Percentiles rank a stretch among this genome's conserved stretches.
Conservation (phyloP, 805 yeast genomes). For the Ogataea chonburiensis region DNA sequence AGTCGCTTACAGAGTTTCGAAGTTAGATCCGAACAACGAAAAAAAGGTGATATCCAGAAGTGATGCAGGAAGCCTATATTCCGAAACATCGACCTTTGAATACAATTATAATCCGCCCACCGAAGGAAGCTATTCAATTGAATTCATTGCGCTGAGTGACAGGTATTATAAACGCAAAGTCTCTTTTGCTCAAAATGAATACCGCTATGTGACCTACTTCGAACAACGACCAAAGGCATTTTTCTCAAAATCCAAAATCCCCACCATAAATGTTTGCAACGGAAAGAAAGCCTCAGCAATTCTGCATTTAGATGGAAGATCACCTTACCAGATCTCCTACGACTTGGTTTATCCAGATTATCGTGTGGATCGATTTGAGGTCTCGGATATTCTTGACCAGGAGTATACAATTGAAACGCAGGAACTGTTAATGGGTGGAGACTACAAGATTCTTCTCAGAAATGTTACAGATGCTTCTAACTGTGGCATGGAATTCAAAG, state of each 20-base stretch:
- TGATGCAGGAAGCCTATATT: constrained; percentile 31
- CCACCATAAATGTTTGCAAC: constrained; percentile 29
- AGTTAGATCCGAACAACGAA: constrained; percentile 41
- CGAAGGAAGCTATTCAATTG: constrained; percentile 80
- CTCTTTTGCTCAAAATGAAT: constrained; percentile 37
- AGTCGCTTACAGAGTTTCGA: constrained; percentile 60
- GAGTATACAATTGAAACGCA: constrained; percentile 52
- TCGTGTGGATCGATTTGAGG: constrained; percentile 39
- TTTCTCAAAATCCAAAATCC: constrained; percentile 27
- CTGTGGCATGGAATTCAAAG: constrained; percentile 71
- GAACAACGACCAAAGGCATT: constrained; percentile 63
- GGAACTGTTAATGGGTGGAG: constrained; percentile 62
- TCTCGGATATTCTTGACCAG: constrained; percentile 40
- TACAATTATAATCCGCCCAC: constrained; percentile 71
- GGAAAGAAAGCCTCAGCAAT: constrained; percentile 43
- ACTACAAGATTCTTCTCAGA: constrained; percentile 60
- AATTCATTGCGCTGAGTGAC: constrained; percentile 64
- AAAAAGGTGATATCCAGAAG: constrained; percentile 24
- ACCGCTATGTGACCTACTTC: constrained; percentile 66
- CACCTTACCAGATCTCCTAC: constrained; percentile 73
- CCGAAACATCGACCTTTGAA: constrained; percentile 34
- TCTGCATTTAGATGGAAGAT: constrained; percentile 68
- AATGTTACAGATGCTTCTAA: constrained; percentile 72
- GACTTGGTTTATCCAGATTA: constrained; percentile 61
- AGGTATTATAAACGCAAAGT: constrained; percentile 47